Conservation (phyloP, 108 stramenopile genomes). For the Pseudonitzschia pungens region DNA sequence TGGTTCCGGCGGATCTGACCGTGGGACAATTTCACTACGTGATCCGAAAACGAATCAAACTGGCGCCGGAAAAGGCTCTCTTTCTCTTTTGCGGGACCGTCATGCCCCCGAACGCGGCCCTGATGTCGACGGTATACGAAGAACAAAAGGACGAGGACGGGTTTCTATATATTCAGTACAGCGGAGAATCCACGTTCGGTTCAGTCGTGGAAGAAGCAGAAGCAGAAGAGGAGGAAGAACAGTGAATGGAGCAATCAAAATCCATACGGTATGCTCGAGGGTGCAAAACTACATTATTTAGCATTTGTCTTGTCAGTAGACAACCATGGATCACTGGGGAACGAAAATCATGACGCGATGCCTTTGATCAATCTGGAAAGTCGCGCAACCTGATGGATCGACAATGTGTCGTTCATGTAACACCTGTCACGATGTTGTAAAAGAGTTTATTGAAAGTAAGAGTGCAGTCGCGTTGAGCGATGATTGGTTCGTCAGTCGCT, state of each 20-base stretch:
- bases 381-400: background rate
- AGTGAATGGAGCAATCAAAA: too few species aligned
- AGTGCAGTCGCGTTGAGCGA: too few species aligned
- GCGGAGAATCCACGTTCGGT: constrained; percentile 98
- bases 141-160: constrained; percentile 96
- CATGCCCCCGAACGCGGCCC: constrained; percentile 89
- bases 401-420: background rate
- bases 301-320: too few species aligned
- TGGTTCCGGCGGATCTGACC: constrained; percentile 94
- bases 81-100: constrained; percentile 88
- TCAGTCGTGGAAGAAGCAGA: background rate
- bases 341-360: background rate
- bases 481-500: too few species aligned
- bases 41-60: constrained; percentile 97
- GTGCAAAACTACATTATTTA: background rate
- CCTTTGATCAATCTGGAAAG: background rate
- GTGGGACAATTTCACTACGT: constrained; percentile 99
- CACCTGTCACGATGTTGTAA: too few species aligned
- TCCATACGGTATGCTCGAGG: background rate
- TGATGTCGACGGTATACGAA: constrained; percentile 97
- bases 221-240: background rate
- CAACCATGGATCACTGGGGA: background rate
- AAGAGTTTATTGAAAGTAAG: too few species aligned
- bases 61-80: constrained; percentile 88
- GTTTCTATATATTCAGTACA: constrained; percentile 98